Evolutionary conservation across 2,329 filamentous ascomycete species (phyloP).

Genomic region (Aureobasidium vineae): DNA sequence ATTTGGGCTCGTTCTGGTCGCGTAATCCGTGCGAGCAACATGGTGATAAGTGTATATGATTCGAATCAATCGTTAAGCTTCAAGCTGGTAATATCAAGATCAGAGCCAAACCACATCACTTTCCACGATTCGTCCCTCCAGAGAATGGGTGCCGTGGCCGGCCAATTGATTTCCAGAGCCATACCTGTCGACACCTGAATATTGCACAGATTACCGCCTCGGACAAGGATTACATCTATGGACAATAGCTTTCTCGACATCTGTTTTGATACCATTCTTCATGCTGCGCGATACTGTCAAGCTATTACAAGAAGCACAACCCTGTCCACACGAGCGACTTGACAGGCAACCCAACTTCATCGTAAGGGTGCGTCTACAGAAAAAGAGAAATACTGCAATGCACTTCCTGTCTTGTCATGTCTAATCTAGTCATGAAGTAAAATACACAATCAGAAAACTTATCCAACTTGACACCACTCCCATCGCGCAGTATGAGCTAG

Average conservation of each 20-base stretch:
- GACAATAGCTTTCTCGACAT: not conserved
- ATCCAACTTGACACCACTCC: constrained; percentile 97
- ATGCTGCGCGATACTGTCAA: not conserved
- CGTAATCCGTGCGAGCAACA: not conserved
- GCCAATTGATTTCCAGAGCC: not conserved
- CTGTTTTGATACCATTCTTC: not conserved
- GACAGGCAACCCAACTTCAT: too few relatives aligned
- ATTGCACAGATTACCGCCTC: not conserved
- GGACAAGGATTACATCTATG: not conserved
- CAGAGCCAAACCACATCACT: not conserved
- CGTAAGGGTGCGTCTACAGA: too few relatives aligned
- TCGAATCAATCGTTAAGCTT: not conserved
- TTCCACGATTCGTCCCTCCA: not conserved
- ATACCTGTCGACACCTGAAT: not conserved
- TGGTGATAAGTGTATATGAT: not conserved
- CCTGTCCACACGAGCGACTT: not conserved
- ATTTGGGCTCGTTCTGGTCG: constrained; percentile 21
- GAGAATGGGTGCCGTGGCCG: not conserved
- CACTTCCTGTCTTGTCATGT: not conserved
- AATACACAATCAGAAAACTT: constrained; percentile 90
- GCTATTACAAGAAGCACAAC: not conserved
- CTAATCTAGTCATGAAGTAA: constrained; percentile 44
- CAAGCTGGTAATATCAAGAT: not conserved
- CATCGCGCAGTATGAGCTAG: constrained; percentile 86
- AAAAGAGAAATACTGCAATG: not conserved